Evolutionary conservation across 164 flowering plant species (phyloP), one percentile per base, ranked within the genome.

Genomic region (Chimonanthus praecox): DNA sequence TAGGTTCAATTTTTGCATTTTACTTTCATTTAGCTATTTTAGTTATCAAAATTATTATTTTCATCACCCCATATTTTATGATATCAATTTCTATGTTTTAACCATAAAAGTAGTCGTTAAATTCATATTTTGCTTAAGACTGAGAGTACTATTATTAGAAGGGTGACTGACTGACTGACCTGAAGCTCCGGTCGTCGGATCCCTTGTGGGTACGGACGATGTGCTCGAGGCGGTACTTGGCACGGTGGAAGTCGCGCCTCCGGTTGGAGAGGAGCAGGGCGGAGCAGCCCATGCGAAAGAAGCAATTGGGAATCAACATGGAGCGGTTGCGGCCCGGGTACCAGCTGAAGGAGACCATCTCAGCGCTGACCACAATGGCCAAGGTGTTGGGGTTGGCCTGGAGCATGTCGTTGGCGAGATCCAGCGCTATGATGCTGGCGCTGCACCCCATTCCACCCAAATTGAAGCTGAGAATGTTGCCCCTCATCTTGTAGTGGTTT

Each of bases 371-470:
- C 67, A 94, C 97, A 6, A 94, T 87, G 0, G 97, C 98, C 44
- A 81, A 87, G 74, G 58, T 16, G 49, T 87, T 90, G 0, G 97
- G 91, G 81, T 88, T 90, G 0, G 97, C 86, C 50, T 90, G 88
- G 21, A 94, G 82, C 92, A 94, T 91, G 81, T 90, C 98, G 0
- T 91, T 81, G 0, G 97, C 98, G 84, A 94, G 75, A 48, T 94
- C 97, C 0, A 94, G 71, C 0, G 89, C 86, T 0, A 92, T 89
- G 18, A 94, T 79, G 46, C 97, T 90, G 0, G 98, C 97, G 47
- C 96, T 89, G 75, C 98, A 94, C 0, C 98, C 98, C 98, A 94
- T 94, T 0, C 98, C 97, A 0, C 97, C 97, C 0, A 94, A 81
- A 62, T 90, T 94, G 81, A 84, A 94, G 78, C 98, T 94, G 67